Conservation (phyloP, 495 filamentous ascomycete genomes). For the Aspergillus ostianus region DNA sequence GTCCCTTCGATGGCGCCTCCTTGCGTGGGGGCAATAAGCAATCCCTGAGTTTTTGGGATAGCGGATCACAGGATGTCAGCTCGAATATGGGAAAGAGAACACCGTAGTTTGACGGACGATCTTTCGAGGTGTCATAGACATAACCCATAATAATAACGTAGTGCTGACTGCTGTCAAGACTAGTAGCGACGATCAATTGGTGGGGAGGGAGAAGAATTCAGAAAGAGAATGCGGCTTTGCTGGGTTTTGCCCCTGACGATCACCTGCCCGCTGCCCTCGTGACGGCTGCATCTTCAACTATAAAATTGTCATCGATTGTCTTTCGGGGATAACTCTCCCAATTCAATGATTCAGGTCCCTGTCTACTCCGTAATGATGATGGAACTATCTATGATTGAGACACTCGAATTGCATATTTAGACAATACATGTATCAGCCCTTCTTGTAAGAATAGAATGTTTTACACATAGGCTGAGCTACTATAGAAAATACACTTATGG, state of each 20-base stretch:
- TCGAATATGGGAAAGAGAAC: neutral
- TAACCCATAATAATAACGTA: neutral
- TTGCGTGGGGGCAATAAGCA: neutral
- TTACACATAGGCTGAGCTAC: no score
- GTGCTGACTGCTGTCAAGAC: neutral
- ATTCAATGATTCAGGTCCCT: no score
- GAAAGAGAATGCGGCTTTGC: neutral
- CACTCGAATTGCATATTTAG: neutral
- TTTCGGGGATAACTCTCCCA: no score
- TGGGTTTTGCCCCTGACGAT: conserved; percentile 2
- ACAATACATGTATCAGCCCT: neutral
- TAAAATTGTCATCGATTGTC: neutral
- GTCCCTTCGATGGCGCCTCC: neutral
- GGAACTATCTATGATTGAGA: no score
- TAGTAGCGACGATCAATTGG: neutral
- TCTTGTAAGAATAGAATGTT: neutral
- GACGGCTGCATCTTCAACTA: neutral
- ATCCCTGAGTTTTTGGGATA: neutral
- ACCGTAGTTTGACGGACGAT: neutral
- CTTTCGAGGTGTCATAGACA: neutral
- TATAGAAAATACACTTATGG: no score
- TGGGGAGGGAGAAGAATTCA: neutral
- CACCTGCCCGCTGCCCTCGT: neutral
- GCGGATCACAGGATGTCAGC: neutral
- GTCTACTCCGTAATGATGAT: no score